A percentile compares a stretch with the other conserved stretches of the same genome.
Conservation (phyloP, 208 protist species). For the Crithidia fasciculata region DNA sequence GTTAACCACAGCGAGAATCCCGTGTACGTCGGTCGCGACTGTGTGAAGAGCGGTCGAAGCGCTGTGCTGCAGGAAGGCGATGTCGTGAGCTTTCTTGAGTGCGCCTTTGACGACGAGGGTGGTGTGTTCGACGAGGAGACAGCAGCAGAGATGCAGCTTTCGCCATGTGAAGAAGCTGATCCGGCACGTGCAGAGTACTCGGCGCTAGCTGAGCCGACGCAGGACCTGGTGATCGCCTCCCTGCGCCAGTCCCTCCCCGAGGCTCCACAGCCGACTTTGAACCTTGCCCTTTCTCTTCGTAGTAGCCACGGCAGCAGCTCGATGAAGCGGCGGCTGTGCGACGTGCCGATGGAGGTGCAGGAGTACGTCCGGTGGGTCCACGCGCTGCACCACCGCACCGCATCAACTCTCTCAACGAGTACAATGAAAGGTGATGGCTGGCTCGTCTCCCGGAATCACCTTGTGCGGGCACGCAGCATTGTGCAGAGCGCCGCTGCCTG, state of each 20-base stretch:
- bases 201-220: constrained; percentile 9
- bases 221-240: constrained; percentile 20
- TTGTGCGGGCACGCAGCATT: constrained; percentile 23
- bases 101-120: constrained; percentile 69
- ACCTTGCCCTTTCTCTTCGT: not conserved
- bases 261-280: not conserved
- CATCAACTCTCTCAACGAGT: not conserved
- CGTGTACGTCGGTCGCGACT: constrained; percentile 55
- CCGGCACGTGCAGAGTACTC: not conserved
- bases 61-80: constrained; percentile 59
- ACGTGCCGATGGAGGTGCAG: constrained; percentile 20
- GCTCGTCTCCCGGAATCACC: constrained; percentile 32
- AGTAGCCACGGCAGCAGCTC: not conserved
- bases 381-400: not conserved
- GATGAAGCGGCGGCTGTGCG: constrained; percentile 17
- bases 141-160: not conserved
- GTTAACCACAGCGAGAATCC: constrained; percentile 78
- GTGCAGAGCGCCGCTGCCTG: not conserved
- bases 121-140: constrained; percentile 45
- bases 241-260: constrained; percentile 8
- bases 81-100: constrained; percentile 79
- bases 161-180: no score
- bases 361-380: constrained; percentile 34
- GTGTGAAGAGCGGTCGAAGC: constrained; percentile 46
- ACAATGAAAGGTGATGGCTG: not conserved